Percentiles rank a stretch among this genome's conserved stretches.
Evolutionary conservation across 2,329 filamentous ascomycete genomes (phyloP).

Genomic region (Neofusicoccum laricinum): DNA sequence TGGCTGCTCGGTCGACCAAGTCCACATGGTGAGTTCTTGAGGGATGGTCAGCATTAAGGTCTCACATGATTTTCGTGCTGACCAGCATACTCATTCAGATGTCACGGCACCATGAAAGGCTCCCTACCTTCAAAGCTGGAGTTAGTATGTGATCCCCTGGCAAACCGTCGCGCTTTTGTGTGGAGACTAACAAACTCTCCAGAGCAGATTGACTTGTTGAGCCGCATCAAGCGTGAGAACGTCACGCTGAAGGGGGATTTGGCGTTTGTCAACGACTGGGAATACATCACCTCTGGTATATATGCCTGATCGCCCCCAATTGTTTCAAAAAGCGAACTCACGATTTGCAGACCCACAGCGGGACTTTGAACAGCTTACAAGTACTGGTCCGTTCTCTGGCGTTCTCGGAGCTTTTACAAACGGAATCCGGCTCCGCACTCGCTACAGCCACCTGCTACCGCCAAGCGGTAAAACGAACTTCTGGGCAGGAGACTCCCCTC

Average conservation of each 20-base stretch:
- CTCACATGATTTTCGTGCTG: slow-evolving; percentile 5
- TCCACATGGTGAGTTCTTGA: slow-evolving; percentile 51
- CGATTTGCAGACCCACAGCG: slow-evolving; percentile 30
- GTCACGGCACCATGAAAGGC: slow-evolving; percentile 57
- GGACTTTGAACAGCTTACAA: slow-evolving; percentile 54
- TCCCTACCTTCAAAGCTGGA: slow-evolving; percentile 52
- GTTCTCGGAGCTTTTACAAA: slow-evolving; percentile 53
- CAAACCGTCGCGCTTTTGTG: neutral
- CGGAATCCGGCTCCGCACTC: slow-evolving; percentile 52
- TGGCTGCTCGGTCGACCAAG: slow-evolving; percentile 53
- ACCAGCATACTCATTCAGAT: slow-evolving; percentile 38
- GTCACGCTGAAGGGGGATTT: slow-evolving; percentile 49
- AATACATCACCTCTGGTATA: slow-evolving; percentile 50
- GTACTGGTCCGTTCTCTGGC: slow-evolving; percentile 56
- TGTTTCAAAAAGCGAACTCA: neutral
- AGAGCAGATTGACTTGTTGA: slow-evolving; percentile 49
- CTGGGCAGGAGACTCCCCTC: slow-evolving; percentile 55
- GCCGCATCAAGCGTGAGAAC: slow-evolving; percentile 43
- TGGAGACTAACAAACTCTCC: neutral
- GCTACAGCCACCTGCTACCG: slow-evolving; percentile 49
- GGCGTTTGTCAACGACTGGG: slow-evolving; percentile 53
- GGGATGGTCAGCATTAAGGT: neutral
- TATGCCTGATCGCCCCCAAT: neutral
- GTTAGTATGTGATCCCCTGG: slow-evolving; percentile 41
- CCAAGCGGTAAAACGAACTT: slow-evolving; percentile 36